Base-by-base conservation (phyloP, 2,329 filamentous ascomycete genomes). In the Epichloe gansuensis region DNA sequence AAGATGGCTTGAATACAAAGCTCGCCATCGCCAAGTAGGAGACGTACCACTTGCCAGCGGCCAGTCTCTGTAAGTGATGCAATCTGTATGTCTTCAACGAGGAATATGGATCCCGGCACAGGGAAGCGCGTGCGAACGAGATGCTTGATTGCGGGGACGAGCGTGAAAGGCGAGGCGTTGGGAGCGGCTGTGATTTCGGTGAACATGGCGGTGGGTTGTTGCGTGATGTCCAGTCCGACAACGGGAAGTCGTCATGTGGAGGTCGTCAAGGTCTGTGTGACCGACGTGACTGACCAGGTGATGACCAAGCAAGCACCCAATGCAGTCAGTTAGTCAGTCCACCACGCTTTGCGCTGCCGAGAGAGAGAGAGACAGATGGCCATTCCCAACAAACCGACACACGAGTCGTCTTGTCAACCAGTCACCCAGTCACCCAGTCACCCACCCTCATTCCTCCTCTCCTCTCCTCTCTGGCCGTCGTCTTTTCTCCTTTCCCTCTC, bases 1-100 rank as follows among this genome's bases (percentile, higher is more conserved):
- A 80, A 61, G 7, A 81, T 61, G 0, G 75, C 75, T 60, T 81
- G 77, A n/a, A 81, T 69, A 56, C 74, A 79, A 3, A 78, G 61
- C 58, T 74, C 67, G 1, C 77, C 76, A 56, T 81, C 77, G 39
- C 76, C 73, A 0, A 81, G 69, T 0, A 80, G 51, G 11, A 81
- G 57, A 2, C 76, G 68, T 1, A 78, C 59, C 2, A 68, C 65
- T 35, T 75, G 72, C 68, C 72, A 73, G 61, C 67, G 60, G 15
- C 59, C 64, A 2, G 61, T 64, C 5, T 56, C 51, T 0, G 71
- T 66, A 0, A 73, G 62, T 1, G 69, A 60, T 0, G 68, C 55
- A 15, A 58, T 50, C 12, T 75, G 67, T n/a, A 77, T 54, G 46
- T 65, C 67, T 54, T 76, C 74, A 39, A 80, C 72, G 0, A 79